phyloP scores from a whole-genome alignment of 2,329 filamentous ascomycete species.

The Akanthomyces muscarius region DNA sequence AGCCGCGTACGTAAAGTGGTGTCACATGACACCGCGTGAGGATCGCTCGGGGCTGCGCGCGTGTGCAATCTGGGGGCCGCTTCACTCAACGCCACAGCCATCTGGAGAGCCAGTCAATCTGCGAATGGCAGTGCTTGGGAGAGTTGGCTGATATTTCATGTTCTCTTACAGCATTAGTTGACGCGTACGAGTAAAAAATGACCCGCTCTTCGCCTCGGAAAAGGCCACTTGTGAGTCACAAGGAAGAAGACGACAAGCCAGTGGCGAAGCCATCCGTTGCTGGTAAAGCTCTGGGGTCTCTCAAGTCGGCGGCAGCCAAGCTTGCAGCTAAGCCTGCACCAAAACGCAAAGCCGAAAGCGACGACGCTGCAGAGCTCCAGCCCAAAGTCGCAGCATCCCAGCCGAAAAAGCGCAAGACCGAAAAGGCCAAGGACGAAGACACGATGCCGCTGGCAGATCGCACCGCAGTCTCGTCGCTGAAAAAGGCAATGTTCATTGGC shows the following conservation, averaged over 20 bases:
- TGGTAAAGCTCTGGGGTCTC: conserved; percentile 22
- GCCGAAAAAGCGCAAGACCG: conserved; percentile 43
- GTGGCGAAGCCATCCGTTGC: conserved; percentile 18
- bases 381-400: conserved; percentile 21
- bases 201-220: conserved; percentile 33
- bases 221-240: conserved; percentile 30
- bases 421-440: conserved; percentile 38
- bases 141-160: not conserved
- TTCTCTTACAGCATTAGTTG: not conserved
- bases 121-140: not conserved
- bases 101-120: not conserved
- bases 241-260: conserved; percentile 25
- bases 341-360: conserved; percentile 25
- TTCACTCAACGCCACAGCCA: not conserved
- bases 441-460: conserved; percentile 63
- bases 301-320: conserved; percentile 20
- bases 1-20: not conserved
- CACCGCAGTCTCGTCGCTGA: conserved; percentile 59
- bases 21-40: conserved; percentile 11
- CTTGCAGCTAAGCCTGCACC: conserved; percentile 22
- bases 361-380: conserved; percentile 20
- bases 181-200: conserved; percentile 25
- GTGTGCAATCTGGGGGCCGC: not conserved
- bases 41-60: not conserved
- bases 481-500: conserved; percentile 74